These are phyloP conservation scores for Camptophora hylomeconis DNA, from an alignment of 2,329 filamentous ascomycete species.

Conservation along the genomic window DNA sequence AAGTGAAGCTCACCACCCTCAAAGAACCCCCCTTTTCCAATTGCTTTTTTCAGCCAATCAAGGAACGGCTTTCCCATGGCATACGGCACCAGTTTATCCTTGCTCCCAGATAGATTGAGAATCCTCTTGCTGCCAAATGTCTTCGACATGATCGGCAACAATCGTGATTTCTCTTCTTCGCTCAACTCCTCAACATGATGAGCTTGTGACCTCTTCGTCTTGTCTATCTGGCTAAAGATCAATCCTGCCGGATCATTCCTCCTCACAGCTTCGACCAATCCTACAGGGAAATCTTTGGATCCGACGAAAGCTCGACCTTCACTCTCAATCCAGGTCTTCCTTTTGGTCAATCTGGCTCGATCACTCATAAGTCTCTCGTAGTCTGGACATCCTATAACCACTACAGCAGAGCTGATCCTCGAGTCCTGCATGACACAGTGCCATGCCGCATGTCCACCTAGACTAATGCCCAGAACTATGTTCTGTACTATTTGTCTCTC, in stretches of 20 bases:
- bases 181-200: slow-evolving; percentile 24
- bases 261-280: slow-evolving; percentile 50
- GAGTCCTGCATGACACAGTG: slow-evolving; percentile 66
- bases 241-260: slow-evolving; percentile 64
- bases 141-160: slow-evolving; percentile 30
- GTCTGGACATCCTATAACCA: slow-evolving; percentile 82
- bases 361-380: slow-evolving; percentile 69
- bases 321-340: slow-evolving; percentile 44
- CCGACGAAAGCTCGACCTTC: slow-evolving; percentile 57
- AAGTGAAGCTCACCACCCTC: slow-evolving; percentile 38
- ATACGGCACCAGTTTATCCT: slow-evolving; percentile 50
- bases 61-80: slow-evolving; percentile 43
- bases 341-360: slow-evolving; percentile 59
- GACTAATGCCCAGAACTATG: slow-evolving; percentile 65
- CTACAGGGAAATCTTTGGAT: slow-evolving; percentile 60
- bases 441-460: slow-evolving; percentile 84
- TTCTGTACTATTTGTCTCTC: slow-evolving; percentile 42
- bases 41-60: slow-evolving; percentile 38
- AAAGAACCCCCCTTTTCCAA: slow-evolving; percentile 32
- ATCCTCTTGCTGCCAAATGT: slow-evolving; percentile 40
- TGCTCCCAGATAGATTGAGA: slow-evolving; percentile 39
- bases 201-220: slow-evolving; percentile 15
- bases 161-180: slow-evolving; percentile 28
- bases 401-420: slow-evolving; percentile 62
- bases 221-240: slow-evolving; percentile 43